A percentile compares a stretch with the other conserved stretches of the same genome.
Evolutionary conservation across 169 alveolate genomes (phyloP).

Genomic region (Cryptosporidium xiaoi): DNA sequence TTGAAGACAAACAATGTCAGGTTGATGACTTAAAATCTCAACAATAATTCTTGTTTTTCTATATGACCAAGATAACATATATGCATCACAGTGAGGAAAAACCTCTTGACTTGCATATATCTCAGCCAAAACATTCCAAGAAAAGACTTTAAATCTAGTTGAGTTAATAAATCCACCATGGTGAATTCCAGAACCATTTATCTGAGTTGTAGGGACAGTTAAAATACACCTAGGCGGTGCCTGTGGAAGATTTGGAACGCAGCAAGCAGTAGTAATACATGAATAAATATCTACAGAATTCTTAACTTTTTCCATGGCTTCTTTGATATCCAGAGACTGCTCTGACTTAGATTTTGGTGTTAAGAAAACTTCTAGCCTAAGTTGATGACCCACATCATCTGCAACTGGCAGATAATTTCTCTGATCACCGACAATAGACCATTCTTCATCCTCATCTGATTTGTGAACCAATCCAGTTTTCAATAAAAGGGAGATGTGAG

Average conservation of each 20-base stretch:
- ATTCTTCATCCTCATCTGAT: slow-evolving; percentile 76
- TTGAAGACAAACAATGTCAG: slow-evolving; percentile 83
- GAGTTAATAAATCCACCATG: slow-evolving; percentile 9
- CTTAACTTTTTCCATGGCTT: background rate
- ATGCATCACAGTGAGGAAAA: slow-evolving; percentile 86
- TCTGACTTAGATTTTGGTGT: slow-evolving; percentile 42
- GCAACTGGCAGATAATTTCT: slow-evolving; percentile 81
- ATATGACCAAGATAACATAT: slow-evolving; percentile 84
- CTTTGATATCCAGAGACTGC: slow-evolving; percentile 24
- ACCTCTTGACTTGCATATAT: slow-evolving; percentile 83
- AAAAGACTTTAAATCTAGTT: slow-evolving; percentile 78
- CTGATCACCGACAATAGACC: slow-evolving; percentile 78
- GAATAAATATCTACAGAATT: slow-evolving; percentile 74
- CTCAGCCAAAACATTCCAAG: slow-evolving; percentile 84
- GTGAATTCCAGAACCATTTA: background rate
- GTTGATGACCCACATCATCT: slow-evolving; percentile 83
- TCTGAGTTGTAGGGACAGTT: slow-evolving; percentile 26
- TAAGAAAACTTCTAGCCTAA: slow-evolving; percentile 79
- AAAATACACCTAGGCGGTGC: slow-evolving; percentile 70
- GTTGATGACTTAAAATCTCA: slow-evolving; percentile 80
- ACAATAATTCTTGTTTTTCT: slow-evolving; percentile 83
- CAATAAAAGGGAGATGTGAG: slow-evolving; percentile 78
- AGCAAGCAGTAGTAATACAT: slow-evolving; percentile 79
- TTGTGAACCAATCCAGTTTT: slow-evolving; percentile 79
- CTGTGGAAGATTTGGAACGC: slow-evolving; percentile 78